Conservation (phyloP, 441 rosid species). For the Dalechampia spathulata region DNA sequence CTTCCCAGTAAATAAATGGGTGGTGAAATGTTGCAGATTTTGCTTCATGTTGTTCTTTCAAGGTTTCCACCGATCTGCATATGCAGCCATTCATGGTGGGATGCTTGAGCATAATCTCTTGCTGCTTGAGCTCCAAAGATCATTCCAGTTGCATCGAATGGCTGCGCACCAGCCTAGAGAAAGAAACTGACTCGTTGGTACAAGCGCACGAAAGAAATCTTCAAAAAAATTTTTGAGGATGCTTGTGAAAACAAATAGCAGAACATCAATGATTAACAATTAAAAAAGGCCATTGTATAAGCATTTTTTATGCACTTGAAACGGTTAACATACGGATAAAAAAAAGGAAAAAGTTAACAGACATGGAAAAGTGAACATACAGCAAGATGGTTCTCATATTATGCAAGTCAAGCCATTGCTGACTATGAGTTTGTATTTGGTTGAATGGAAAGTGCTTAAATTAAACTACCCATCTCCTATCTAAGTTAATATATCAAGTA, state of each 20-base stretch:
- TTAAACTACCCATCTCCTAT: not conserved
- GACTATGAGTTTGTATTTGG: not conserved
- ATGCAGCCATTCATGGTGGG: constrained; percentile 70
- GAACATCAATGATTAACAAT: too few relatives aligned
- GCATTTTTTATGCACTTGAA: not conserved
- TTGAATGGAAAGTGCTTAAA: not conserved
- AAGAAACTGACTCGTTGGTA: constrained; percentile 13
- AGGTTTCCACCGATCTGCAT: constrained; percentile 71
- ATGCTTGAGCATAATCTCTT: constrained; percentile 48
- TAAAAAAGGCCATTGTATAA: not conserved
- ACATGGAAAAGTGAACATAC: too few relatives aligned
- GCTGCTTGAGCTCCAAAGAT: constrained; percentile 54
- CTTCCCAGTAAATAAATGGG: constrained; percentile 6
- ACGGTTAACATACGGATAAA: too few relatives aligned
- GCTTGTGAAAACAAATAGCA: too few relatives aligned
- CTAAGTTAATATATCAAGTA: not conserved
- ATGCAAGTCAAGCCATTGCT: not conserved
- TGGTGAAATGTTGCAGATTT: constrained; percentile 14
- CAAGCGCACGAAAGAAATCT: not conserved
- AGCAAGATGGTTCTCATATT: not conserved
- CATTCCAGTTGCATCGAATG: constrained; percentile 51
- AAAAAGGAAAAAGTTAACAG: too few relatives aligned
- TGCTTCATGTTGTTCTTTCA: constrained; percentile 34
- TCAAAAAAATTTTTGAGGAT: not conserved
- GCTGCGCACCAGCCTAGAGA: constrained; percentile 42